These are phyloP conservation scores for Stereocaulon alpinum DNA, from an alignment of 495 filamentous ascomycete genomes.

Conservation along the genomic window DNA sequence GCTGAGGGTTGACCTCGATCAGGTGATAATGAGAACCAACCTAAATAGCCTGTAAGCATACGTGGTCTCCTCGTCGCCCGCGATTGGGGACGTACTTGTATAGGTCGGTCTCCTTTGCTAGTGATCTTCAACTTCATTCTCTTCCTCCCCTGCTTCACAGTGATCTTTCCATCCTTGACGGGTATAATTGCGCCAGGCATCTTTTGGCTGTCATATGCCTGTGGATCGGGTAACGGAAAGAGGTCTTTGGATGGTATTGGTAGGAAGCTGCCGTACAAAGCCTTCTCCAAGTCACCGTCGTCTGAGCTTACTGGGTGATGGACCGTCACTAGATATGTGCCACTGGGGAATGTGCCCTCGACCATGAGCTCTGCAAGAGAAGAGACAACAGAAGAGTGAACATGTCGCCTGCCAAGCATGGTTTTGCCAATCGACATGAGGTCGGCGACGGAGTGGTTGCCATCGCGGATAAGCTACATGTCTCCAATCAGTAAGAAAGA, in stretches of 20 bases:
- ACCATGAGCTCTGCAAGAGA: slow-evolving; percentile 79
- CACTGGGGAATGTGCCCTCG: slow-evolving; percentile 84
- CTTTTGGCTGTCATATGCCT: slow-evolving; percentile 51
- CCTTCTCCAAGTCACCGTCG: slow-evolving; percentile 75
- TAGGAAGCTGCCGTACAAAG: slow-evolving; percentile 86
- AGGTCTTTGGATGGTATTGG: slow-evolving; percentile 58
- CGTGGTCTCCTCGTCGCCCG: background rate
- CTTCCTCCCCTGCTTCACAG: slow-evolving; percentile 64
- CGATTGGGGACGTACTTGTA: slow-evolving; percentile 51
- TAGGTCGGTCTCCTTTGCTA: slow-evolving; percentile 82
- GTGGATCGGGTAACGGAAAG: slow-evolving; percentile 54
- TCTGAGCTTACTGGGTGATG: slow-evolving; percentile 81
- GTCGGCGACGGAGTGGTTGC: slow-evolving; percentile 79
- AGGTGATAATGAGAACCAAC: slow-evolving; percentile 96
- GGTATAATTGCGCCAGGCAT: slow-evolving; percentile 72
- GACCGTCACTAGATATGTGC: slow-evolving; percentile 92
- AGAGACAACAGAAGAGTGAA: slow-evolving; percentile 67
- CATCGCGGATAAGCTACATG: slow-evolving; percentile 82
- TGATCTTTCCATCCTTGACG: slow-evolving; percentile 52
- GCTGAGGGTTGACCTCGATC: slow-evolving; percentile 80
- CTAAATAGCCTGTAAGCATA: slow-evolving; percentile 27
- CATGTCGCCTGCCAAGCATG: slow-evolving; percentile 91
- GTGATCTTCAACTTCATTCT: slow-evolving; percentile 65
- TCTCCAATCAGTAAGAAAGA: background rate
- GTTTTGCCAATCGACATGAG: slow-evolving; percentile 86